Evolutionary conservation across 78 protist genomes (phyloP).

Genomic region (Tieghemostelium lacteum): DNA sequence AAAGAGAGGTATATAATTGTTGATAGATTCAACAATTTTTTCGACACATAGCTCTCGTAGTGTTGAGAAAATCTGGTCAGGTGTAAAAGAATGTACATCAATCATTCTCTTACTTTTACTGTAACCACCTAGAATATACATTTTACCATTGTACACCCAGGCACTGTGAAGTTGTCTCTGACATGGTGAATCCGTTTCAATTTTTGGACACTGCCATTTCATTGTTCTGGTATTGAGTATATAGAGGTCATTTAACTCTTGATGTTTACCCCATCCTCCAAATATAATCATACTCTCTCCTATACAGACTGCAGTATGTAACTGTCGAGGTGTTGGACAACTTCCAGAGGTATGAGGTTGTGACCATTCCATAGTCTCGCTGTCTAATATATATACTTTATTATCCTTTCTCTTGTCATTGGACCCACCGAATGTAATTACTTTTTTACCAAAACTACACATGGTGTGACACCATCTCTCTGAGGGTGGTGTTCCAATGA

Average conservation of each 20-base stretch:
- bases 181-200: constrained; percentile 41
- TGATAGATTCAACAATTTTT: constrained; percentile 31
- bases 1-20: constrained; percentile 22
- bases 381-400: constrained; percentile 72
- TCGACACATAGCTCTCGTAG: constrained; percentile 54
- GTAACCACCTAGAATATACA: constrained; percentile 73
- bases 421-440: constrained; percentile 62
- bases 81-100: constrained; percentile 55
- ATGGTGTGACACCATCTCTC: constrained; percentile 77
- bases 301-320: constrained; percentile 43
- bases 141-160: constrained; percentile 76
- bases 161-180: constrained; percentile 59
- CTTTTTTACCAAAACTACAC: constrained; percentile 72
- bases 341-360: constrained; percentile 61
- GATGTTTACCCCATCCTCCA: constrained; percentile 78
- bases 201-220: constrained; percentile 72
- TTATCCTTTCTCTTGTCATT: constrained; percentile 76
- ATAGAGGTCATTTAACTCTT: constrained; percentile 61
- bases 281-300: constrained; percentile 69
- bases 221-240: constrained; percentile 65
- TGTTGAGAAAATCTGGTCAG: constrained; percentile 50
- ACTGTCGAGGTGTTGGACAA: constrained; percentile 65
- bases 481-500: constrained; percentile 55
- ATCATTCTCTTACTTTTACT: constrained; percentile 60
- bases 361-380: constrained; percentile 67